phyloP scores from a whole-genome alignment of 2,329 filamentous ascomycete genomes.

The Monilinia polystroma region DNA sequence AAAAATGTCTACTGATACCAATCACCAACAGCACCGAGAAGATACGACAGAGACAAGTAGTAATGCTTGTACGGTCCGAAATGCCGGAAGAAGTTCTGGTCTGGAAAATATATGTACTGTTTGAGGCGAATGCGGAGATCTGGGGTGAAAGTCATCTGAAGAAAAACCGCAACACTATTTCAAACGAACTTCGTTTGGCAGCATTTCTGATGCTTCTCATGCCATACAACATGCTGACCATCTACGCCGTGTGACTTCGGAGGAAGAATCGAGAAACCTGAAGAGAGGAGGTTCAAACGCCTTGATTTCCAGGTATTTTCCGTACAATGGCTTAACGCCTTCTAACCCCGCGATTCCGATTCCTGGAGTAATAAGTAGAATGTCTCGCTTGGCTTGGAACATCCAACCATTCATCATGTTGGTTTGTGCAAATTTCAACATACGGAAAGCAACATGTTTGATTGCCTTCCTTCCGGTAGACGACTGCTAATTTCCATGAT shows the following conservation, averaged over 20 bases:
- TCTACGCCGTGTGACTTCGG: slow-evolving; percentile 11
- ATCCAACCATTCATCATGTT: neutral
- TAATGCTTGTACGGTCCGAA: slow-evolving; percentile 17
- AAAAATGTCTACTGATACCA: neutral
- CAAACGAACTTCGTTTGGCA: slow-evolving; percentile 3
- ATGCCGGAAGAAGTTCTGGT: neutral
- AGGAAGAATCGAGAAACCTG: neutral
- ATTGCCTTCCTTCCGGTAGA: neutral
- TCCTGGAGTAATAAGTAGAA: neutral
- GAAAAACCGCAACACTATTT: slow-evolving; percentile 8
- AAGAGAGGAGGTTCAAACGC: neutral
- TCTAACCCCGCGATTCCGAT: slow-evolving; percentile 13
- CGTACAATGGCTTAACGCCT: neutral
- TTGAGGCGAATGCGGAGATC: slow-evolving; percentile 11
- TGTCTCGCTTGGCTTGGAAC: neutral
- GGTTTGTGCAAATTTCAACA: neutral
- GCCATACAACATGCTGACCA: slow-evolving; percentile 8
- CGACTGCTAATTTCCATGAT: slow-evolving; percentile 12
- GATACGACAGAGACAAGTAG: neutral
- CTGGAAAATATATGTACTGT: neutral
- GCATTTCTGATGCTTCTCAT: neutral
- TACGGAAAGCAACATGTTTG: neutral
- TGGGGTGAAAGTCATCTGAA: slow-evolving; percentile 19
- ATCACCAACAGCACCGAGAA: neutral
- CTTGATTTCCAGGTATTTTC: neutral